Evolutionary conservation across 1,139 yeast genomes (phyloP).

Genomic region (Suhomyces ambrosiae): DNA sequence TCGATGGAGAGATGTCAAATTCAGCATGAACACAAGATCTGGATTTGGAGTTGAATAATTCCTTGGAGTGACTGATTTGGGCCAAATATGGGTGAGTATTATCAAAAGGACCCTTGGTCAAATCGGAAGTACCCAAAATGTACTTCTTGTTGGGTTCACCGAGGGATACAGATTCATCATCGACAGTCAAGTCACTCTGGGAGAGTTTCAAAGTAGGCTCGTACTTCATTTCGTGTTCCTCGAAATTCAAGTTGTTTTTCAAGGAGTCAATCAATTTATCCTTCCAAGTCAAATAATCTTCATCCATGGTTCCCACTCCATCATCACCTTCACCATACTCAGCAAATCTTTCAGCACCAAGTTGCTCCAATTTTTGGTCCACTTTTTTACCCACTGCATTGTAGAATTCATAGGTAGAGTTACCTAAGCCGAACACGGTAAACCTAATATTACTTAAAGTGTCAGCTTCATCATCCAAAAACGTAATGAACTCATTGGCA

Average conservation of each 20-base stretch:
- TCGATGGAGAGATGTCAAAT: slow-evolving; percentile 74
- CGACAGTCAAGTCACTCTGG: slow-evolving; percentile 31
- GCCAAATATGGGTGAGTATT: slow-evolving; percentile 85
- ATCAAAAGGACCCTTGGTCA: slow-evolving; percentile 76
- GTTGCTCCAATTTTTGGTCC: slow-evolving; percentile 47
- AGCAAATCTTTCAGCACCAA: slow-evolving; percentile 76
- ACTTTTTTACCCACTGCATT: slow-evolving; percentile 79
- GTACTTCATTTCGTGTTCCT: slow-evolving; percentile 75
- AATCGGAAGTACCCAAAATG: slow-evolving; percentile 42
- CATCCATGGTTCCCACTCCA: slow-evolving; percentile 92
- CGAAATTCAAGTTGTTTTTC: slow-evolving; percentile 64
- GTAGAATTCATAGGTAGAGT: slow-evolving; percentile 88
- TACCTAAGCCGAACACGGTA: slow-evolving; percentile 88
- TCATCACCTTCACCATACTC: slow-evolving; percentile 90
- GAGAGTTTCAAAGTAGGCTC: slow-evolving; percentile 69
- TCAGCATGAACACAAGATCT: slow-evolving; percentile 91
- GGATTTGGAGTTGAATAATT: slow-evolving; percentile 64
- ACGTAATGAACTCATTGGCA: slow-evolving; percentile 72
- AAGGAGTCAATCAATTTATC: slow-evolving; percentile 69
- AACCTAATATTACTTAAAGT: slow-evolving; percentile 65
- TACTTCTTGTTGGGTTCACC: slow-evolving; percentile 86
- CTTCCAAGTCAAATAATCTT: slow-evolving; percentile 93
- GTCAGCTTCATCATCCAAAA: slow-evolving; percentile 59
- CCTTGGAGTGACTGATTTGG: slow-evolving; percentile 59
- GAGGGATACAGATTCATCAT: slow-evolving; percentile 54